phyloP scores from a whole-genome alignment of 306 rosid species.

The Echinosophora koreensis region DNA sequence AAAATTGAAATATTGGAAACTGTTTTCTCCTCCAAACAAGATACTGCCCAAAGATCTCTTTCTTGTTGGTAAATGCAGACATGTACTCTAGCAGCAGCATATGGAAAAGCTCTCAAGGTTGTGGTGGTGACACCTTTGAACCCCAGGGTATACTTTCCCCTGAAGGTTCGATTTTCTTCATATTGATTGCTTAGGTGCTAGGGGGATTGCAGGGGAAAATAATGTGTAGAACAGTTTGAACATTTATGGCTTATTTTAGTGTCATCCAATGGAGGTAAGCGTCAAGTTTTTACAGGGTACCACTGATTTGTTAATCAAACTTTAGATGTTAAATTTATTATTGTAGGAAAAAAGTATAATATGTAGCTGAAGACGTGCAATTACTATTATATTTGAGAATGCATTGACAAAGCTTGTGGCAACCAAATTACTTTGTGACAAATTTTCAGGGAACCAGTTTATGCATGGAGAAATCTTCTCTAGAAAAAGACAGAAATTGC shows the following conservation, averaged over 20 bases:
- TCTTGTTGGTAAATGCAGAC: constrained; percentile 48
- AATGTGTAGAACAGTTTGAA: constrained; percentile 21
- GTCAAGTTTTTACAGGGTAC: constrained; percentile 9
- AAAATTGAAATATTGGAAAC: constrained; percentile 10
- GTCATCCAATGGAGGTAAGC: not conserved
- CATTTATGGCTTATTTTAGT: constrained; percentile 10
- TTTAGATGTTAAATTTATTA: constrained; percentile 31
- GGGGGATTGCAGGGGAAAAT: constrained; percentile 22
- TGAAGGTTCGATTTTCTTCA: constrained; percentile 43
- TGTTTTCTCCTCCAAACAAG: not conserved
- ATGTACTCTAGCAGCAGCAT: constrained; percentile 37
- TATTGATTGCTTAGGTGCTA: constrained; percentile 39
- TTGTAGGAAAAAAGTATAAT: constrained; percentile 28
- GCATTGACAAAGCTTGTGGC: constrained; percentile 13
- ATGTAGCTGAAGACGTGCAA: constrained; percentile 26
- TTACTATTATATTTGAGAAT: constrained; percentile 40
- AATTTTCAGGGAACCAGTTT: constrained; percentile 56
- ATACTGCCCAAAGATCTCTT: constrained; percentile 16
- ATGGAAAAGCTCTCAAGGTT: constrained; percentile 42
- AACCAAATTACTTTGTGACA: constrained; percentile 37
- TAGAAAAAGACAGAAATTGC: constrained; percentile 76
- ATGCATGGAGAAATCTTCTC: constrained; percentile 56
- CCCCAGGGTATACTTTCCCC: constrained; percentile 44
- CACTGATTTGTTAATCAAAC: constrained; percentile 39
- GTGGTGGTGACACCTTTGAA: constrained; percentile 42